Evolutionary conservation across 306 rosid genomes (phyloP).

Genomic region (Vigna angularis): DNA sequence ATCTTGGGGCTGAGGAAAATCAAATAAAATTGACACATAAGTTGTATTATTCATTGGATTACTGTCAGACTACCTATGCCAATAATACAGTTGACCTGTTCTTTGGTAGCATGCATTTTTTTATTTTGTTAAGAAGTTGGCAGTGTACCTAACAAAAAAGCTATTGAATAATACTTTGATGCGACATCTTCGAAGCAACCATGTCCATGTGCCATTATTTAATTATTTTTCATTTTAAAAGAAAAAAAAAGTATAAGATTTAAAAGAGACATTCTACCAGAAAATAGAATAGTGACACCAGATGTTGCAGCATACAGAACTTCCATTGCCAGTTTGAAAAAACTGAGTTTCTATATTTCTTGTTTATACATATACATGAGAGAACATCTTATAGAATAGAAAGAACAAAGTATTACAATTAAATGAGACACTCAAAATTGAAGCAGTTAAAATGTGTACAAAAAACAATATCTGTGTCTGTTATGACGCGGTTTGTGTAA

Average conservation of each 20-base stretch:
- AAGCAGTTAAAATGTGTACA: slow-evolving; percentile 45
- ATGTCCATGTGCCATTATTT: background rate
- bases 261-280: background rate
- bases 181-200: slow-evolving; percentile 30
- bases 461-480: slow-evolving; percentile 32
- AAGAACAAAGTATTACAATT: slow-evolving; percentile 31
- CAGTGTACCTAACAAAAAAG: slow-evolving; percentile 32
- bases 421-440: slow-evolving; percentile 44
- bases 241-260: background rate
- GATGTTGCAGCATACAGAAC: background rate
- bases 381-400: slow-evolving; percentile 18
- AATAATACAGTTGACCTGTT: slow-evolving; percentile 39
- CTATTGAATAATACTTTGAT: slow-evolving; percentile 38
- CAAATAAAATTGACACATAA: background rate
- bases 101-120: slow-evolving; percentile 25
- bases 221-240: slow-evolving; percentile 2
- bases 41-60: background rate
- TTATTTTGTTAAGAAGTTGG: slow-evolving; percentile 17
- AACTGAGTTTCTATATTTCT: background rate
- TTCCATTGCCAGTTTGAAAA: background rate
- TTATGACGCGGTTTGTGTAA: slow-evolving; percentile 39
- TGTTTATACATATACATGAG: background rate
- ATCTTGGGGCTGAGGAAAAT: no score
- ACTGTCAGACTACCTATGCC: background rate
- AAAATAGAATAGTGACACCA: slow-evolving; percentile 21